phyloP scores from a whole-genome alignment of 306 rosid species.

The Pyrus pyrifolia region DNA sequence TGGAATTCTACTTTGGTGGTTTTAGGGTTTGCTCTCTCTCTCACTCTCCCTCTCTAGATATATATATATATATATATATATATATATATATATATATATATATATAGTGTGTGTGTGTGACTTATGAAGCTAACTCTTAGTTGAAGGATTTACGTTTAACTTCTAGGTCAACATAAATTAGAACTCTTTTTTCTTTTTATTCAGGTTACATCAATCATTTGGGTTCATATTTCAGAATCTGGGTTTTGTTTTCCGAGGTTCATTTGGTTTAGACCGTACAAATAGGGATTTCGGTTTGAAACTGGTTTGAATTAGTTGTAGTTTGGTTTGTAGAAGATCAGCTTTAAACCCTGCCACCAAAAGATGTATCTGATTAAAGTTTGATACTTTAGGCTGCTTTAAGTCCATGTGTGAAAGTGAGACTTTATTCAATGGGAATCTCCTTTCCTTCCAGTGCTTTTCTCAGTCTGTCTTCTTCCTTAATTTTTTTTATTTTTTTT shows the following conservation, averaged over 20 bases:
- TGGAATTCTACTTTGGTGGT: conserved; percentile 11
- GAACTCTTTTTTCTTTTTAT: background rate
- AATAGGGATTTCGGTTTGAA: conserved; percentile 16
- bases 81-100: too few relatives aligned
- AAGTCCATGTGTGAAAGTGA: conserved; percentile 54
- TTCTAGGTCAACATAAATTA: background rate
- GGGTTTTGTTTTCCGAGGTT: background rate
- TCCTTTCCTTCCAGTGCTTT: conserved; percentile 59
- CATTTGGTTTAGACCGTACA: conserved; percentile 9
- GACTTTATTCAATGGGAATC: conserved; percentile 50
- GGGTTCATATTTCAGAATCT: background rate
- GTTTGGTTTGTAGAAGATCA: conserved; percentile 9
- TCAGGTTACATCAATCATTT: background rate
- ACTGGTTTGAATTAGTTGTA: conserved; percentile 12
- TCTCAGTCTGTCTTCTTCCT: conserved; percentile 39
- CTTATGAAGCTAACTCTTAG: background rate
- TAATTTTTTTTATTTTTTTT: background rate
- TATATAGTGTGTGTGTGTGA: background rate
- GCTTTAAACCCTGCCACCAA: conserved; percentile 23
- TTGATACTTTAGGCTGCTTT: conserved; percentile 43
- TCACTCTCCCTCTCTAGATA: background rate
- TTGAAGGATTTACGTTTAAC: background rate
- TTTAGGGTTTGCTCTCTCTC: conserved; percentile 20
- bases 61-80: too few relatives aligned
- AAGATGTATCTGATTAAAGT: conserved; percentile 49